These are phyloP conservation scores for Lumnitzera racemosa DNA, from an alignment of 345 rosid genomes.

Conservation along the genomic window DNA sequence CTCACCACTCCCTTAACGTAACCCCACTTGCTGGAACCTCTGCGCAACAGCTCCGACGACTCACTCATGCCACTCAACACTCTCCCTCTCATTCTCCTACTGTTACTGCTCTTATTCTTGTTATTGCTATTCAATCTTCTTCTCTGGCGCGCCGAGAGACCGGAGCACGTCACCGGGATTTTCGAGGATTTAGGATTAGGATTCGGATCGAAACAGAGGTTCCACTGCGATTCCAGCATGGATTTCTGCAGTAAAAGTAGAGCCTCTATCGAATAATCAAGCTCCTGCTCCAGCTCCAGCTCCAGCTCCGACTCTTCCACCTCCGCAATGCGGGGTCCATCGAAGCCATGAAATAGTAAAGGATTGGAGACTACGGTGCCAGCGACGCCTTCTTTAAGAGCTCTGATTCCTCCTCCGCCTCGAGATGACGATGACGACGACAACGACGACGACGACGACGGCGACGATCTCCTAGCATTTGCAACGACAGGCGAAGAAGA, in stretches of 20 bases:
- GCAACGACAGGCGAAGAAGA: conserved; percentile 23
- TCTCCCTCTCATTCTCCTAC: neutral
- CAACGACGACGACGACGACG: no score
- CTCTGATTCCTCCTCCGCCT: conserved; percentile 40
- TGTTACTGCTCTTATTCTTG: conserved; percentile 10
- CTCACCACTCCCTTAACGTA: conserved; percentile 73
- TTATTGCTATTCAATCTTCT: conserved; percentile 17
- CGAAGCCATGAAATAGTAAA: no score
- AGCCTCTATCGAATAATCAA: conserved; percentile 60
- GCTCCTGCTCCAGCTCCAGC: conserved; percentile 25
- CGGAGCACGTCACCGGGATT: conserved; percentile 57
- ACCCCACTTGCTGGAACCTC: conserved; percentile 39
- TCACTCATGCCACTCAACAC: neutral
- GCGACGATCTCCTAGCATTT: conserved; percentile 43
- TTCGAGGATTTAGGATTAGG: conserved; percentile 31
- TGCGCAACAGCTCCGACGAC: conserved; percentile 47
- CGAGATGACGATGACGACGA: conserved; percentile 27
- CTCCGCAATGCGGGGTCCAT: no score
- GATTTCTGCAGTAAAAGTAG: conserved; percentile 81
- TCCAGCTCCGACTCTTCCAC: conserved; percentile 9
- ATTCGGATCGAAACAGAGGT: conserved; percentile 62
- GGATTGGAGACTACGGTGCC: conserved; percentile 6
- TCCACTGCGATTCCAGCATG: conserved; percentile 93
- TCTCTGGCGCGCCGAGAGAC: conserved; percentile 73
- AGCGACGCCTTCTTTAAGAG: conserved; percentile 51